Percentiles rank a stretch among this genome's conserved stretches.
Conservation (phyloP, 2,329 filamentous ascomycete species). For the Colletotrichum tropicicola region DNA sequence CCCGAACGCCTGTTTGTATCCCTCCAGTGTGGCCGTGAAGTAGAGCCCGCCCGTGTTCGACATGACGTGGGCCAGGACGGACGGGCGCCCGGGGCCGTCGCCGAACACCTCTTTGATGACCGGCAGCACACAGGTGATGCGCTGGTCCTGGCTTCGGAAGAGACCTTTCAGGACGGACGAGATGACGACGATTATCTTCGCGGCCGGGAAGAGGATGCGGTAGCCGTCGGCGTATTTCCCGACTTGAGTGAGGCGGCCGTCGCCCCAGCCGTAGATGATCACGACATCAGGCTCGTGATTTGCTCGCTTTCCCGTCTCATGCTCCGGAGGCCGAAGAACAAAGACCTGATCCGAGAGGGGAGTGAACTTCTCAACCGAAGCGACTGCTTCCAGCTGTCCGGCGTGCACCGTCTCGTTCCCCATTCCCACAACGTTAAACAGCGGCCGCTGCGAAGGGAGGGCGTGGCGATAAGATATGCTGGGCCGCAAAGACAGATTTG, state of each 20-base stretch:
- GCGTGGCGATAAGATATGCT: too few relatives aligned
- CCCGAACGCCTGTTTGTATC: constrained; percentile 41
- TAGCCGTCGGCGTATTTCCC: constrained; percentile 65
- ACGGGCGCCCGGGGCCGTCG: constrained; percentile 38
- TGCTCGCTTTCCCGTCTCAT: too few relatives aligned
- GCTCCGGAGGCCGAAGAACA: neutral
- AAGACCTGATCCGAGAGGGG: neutral
- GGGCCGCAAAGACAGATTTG: too few relatives aligned
- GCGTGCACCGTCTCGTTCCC: too few relatives aligned
- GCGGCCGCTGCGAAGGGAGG: too few relatives aligned
- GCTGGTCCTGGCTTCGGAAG: constrained; percentile 50
- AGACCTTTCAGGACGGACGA: constrained; percentile 57
- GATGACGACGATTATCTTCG: constrained; percentile 59
- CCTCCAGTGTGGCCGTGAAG: constrained; percentile 57
- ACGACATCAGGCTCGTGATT: constrained; percentile 49
- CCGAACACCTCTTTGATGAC: constrained; percentile 47
- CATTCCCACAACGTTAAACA: too few relatives aligned
- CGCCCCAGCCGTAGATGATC: constrained; percentile 66
- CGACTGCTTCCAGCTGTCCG: neutral
- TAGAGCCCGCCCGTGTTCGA: constrained; percentile 67
- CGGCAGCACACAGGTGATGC: constrained; percentile 54
- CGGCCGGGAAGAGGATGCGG: constrained; percentile 56
- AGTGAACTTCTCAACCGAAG: neutral
- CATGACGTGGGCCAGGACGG: constrained; percentile 61
- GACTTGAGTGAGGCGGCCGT: constrained; percentile 62